A percentile compares a stretch with the other conserved stretches of the same genome.
Conservation (phyloP, 2,329 filamentous ascomycete genomes). For the Exophiala calicioides region DNA sequence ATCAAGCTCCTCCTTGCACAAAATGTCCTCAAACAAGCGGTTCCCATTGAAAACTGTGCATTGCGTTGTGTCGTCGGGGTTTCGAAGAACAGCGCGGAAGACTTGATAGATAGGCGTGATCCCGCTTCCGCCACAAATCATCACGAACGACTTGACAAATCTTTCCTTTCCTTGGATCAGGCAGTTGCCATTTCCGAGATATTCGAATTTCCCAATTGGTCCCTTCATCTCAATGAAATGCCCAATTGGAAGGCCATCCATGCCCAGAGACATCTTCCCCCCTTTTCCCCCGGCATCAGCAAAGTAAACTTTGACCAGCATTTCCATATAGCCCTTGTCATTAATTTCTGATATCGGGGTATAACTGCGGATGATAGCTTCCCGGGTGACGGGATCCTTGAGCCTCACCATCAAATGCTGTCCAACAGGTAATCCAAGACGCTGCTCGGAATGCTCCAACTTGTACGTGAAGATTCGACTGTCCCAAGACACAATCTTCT, state of each 20-base stretch:
- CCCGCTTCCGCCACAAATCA: conserved; percentile 87
- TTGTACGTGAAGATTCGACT: conserved; percentile 79
- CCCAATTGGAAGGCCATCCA: conserved; percentile 72
- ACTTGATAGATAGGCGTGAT: conserved; percentile 92
- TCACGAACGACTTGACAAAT: conserved; percentile 68
- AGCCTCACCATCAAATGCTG: conserved; percentile 86
- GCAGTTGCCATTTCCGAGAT: conserved; percentile 67
- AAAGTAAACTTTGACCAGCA: conserved; percentile 82
- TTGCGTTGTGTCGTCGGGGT: conserved; percentile 62
- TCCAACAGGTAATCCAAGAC: conserved; percentile 75
- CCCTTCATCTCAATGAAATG: conserved; percentile 82
- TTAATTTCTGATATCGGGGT: conserved; percentile 73
- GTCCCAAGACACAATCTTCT: conserved; percentile 72
- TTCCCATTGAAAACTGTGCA: conserved; percentile 82
- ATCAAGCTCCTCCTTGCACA: conserved; percentile 74
- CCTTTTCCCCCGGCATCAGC: conserved; percentile 59
- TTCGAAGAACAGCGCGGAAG: conserved; percentile 69
- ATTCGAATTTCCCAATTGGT: conserved; percentile 82
- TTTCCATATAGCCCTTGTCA: conserved; percentile 65
- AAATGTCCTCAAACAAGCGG: conserved; percentile 74
- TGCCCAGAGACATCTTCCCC: conserved; percentile 78
- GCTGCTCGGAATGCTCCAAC: conserved; percentile 70
- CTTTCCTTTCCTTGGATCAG: conserved; percentile 59
- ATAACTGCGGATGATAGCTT: conserved; percentile 80
- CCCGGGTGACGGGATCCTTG: conserved; percentile 66